These are phyloP conservation scores for Colletotrichum paranaense DNA, from an alignment of 2,329 filamentous ascomycete genomes.

Conservation along the genomic window DNA sequence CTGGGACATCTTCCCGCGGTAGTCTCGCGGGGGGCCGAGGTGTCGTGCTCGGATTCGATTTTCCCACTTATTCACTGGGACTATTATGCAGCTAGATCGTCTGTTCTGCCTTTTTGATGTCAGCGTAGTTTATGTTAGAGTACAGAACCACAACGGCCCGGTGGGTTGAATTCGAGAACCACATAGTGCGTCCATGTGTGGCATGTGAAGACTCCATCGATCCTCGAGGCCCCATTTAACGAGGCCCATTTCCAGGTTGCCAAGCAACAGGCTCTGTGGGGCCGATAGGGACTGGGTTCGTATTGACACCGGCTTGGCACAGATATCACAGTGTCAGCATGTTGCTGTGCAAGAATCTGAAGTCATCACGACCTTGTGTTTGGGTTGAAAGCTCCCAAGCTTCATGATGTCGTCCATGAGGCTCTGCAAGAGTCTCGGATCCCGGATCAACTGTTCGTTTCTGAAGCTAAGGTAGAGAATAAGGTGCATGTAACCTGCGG, in stretches of 20 bases:
- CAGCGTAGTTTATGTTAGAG: background rate
- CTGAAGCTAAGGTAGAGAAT: background rate
- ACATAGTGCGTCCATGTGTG: background rate
- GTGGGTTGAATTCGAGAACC: background rate
- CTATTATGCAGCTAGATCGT: rapidly evolving
- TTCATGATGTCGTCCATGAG: background rate
- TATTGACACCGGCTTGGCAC: background rate
- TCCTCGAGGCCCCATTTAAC: background rate
- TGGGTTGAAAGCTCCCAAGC: background rate
- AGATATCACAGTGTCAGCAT: background rate
- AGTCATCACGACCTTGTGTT: no score
- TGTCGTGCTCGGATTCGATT: background rate
- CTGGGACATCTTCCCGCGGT: background rate
- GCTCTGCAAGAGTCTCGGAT: background rate
- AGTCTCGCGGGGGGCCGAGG: background rate
- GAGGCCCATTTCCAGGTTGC: background rate
- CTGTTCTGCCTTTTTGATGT: background rate
- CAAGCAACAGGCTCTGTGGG: background rate
- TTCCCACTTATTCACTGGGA: background rate
- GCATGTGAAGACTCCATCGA: conserved; percentile 9
- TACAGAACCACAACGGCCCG: no score
- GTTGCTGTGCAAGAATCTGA: background rate
- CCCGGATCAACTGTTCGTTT: background rate
- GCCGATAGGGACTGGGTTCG: background rate
- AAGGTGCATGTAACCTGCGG: no score